Percentiles rank a stretch among this genome's conserved stretches.
These are phyloP conservation scores for Leishmania tropica DNA, from an alignment of 208 protist species.

Conservation along the genomic window DNA sequence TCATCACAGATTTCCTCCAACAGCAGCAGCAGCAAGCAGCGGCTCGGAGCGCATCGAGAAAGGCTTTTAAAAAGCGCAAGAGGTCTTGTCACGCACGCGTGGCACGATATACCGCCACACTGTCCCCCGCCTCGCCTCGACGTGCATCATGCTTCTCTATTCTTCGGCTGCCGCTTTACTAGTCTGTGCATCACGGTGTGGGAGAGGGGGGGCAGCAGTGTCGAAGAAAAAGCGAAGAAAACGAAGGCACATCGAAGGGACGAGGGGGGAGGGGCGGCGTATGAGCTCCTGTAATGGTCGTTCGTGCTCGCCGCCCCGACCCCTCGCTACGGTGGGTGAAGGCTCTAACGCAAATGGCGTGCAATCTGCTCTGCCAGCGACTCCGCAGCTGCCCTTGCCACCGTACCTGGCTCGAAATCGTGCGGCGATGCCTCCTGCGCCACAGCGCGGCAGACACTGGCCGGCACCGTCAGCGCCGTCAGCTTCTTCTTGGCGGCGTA, in stretches of 20 bases:
- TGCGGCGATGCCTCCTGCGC: not conserved
- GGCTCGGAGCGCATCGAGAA: not conserved
- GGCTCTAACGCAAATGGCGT: slow-evolving; percentile 5
- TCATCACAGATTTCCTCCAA: not conserved
- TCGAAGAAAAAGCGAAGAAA: not conserved
- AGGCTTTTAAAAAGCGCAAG: not conserved
- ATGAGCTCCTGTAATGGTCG: not conserved
- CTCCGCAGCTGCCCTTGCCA: not conserved
- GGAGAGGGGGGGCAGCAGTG: too few species aligned
- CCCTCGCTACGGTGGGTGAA: not conserved
- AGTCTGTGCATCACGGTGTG: not conserved
- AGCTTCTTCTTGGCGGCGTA: slow-evolving; percentile 13
- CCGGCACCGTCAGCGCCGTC: not conserved
- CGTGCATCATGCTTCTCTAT: not conserved
- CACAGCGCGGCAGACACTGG: not conserved
- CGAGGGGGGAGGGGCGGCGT: not conserved
- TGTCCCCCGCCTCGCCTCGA: not conserved
- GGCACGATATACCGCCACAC: not conserved
- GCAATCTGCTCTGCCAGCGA: slow-evolving; percentile 7
- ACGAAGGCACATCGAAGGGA: not conserved
- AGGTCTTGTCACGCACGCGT: not conserved
- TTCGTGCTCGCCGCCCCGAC: not conserved
- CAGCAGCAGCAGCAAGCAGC: not conserved
- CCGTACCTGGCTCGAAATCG: not conserved
- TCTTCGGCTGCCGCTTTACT: not conserved